phyloP scores from a whole-genome alignment of 73 alveolate genomes.

The Symbiodinium pilosum region DNA sequence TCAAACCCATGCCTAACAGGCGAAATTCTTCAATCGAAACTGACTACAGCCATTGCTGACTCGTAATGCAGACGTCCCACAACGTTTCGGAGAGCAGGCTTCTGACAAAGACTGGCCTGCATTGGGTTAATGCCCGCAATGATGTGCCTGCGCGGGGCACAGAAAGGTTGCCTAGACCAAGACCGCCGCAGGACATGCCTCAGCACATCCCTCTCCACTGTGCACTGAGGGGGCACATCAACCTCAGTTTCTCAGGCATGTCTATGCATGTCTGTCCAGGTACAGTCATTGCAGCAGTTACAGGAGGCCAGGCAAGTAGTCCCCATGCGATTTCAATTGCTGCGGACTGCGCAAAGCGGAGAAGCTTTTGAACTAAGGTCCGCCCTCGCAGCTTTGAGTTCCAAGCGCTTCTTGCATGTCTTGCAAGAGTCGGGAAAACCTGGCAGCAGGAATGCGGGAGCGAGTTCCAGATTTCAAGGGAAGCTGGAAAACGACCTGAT shows the following conservation, averaged over 20 bases:
- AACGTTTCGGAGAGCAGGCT: not conserved
- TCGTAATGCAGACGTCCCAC: not conserved
- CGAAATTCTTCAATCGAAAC: too few species aligned
- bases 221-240: constrained; percentile 62
- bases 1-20: too few species aligned
- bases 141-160: constrained; percentile 17
- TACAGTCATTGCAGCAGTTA: too few species aligned
- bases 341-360: too few species aligned
- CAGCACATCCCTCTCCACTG: constrained; percentile 80
- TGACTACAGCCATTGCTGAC: not conserved
- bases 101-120: too few species aligned
- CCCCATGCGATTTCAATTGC: too few species aligned
- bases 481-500: not conserved
- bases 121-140: constrained; percentile 70
- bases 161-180: too few species aligned
- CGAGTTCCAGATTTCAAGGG: not conserved
- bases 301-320: too few species aligned
- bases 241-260: constrained; percentile 30
- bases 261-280: too few species aligned
- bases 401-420: constrained; percentile 19
- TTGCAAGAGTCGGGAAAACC: constrained; percentile 70
- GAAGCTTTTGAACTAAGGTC: too few species aligned
- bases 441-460: not conserved
- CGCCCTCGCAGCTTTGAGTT: not conserved
- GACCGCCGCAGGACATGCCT: not conserved